These are phyloP conservation scores for Ustilago xerochloae DNA, from an alignment of 1,284 basidiomycete species.

Conservation along the genomic window DNA sequence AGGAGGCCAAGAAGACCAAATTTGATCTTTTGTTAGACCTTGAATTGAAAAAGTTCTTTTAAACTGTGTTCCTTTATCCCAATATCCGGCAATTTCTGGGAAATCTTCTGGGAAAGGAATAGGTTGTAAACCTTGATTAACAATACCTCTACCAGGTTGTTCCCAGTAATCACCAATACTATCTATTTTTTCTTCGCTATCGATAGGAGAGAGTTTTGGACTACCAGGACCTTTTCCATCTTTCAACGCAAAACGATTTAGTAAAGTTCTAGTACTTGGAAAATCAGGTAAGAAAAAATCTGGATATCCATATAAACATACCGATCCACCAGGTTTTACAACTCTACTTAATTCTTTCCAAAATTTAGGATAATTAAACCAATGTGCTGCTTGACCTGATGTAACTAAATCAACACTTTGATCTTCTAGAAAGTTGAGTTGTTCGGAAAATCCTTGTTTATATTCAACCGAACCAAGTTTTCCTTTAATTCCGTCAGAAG, in stretches of 20 bases:
- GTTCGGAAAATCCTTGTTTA: constrained; percentile 74
- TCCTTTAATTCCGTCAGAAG: constrained; percentile 66
- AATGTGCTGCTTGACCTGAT: constrained; percentile 84
- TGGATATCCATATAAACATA: constrained; percentile 83
- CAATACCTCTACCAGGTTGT: constrained; percentile 80
- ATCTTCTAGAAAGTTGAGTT: constrained; percentile 73
- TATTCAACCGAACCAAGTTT: constrained; percentile 66
- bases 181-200: constrained; percentile 39
- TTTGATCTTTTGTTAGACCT: constrained; percentile 14
- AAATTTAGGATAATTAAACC: constrained; percentile 81
- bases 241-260: constrained; percentile 74
- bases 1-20: constrained; percentile 32
- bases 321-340: constrained; percentile 77
- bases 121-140: constrained; percentile 78
- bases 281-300: constrained; percentile 78
- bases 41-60: constrained; percentile 32
- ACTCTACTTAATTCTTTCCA: constrained; percentile 79
- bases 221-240: constrained; percentile 10
- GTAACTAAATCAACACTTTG: constrained; percentile 79
- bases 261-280: constrained; percentile 74
- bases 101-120: constrained; percentile 74
- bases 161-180: constrained; percentile 81
- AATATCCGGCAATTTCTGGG: constrained; percentile 69
- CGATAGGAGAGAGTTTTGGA: neutral
- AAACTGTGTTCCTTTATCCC: constrained; percentile 18